These are phyloP conservation scores for Wakefieldia striispora DNA, from an alignment of 768 basidiomycete species.

Conservation along the genomic window DNA sequence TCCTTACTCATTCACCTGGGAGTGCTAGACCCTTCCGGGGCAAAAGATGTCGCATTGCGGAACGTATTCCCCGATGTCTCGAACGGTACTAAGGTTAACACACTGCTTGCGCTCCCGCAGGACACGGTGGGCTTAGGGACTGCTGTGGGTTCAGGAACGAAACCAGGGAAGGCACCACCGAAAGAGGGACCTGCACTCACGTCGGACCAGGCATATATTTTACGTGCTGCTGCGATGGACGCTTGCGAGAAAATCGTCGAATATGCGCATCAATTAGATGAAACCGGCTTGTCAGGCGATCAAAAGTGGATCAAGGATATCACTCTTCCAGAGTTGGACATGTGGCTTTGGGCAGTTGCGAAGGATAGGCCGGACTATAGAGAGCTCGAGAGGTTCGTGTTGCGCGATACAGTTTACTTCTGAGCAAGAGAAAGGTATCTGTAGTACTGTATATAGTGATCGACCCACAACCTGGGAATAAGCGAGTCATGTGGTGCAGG, in stretches of 20 bases:
- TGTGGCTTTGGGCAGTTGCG: constrained; percentile 81
- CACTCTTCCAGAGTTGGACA: constrained; percentile 60
- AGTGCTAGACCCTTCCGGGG: constrained; percentile 61
- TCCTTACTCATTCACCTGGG: constrained; percentile 79
- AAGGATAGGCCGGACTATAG: constrained; percentile 77
- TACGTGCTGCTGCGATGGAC: constrained; percentile 79
- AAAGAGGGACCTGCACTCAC: constrained; percentile 56
- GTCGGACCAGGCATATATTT: constrained; percentile 59
- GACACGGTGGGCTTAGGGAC: constrained; percentile 7
- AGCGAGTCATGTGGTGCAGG: not conserved
- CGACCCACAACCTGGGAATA: not conserved
- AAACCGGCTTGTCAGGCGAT: constrained; percentile 20
- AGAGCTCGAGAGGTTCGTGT: constrained; percentile 61
- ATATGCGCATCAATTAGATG: constrained; percentile 40
- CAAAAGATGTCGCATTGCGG: constrained; percentile 40
- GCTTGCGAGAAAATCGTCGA: constrained; percentile 71
- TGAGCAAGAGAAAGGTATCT: constrained; percentile 26
- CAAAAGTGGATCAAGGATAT: constrained; percentile 55
- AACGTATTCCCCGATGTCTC: constrained; percentile 49
- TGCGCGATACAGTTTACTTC: constrained; percentile 67
- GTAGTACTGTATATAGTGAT: not conserved
- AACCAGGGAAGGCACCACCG: constrained; percentile 22
- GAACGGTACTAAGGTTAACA: constrained; percentile 35
- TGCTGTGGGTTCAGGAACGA: constrained; percentile 9
- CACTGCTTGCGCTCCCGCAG: constrained; percentile 38